Conservation (phyloP, 345 rosid genomes). For the Brassica juncea region DNA sequence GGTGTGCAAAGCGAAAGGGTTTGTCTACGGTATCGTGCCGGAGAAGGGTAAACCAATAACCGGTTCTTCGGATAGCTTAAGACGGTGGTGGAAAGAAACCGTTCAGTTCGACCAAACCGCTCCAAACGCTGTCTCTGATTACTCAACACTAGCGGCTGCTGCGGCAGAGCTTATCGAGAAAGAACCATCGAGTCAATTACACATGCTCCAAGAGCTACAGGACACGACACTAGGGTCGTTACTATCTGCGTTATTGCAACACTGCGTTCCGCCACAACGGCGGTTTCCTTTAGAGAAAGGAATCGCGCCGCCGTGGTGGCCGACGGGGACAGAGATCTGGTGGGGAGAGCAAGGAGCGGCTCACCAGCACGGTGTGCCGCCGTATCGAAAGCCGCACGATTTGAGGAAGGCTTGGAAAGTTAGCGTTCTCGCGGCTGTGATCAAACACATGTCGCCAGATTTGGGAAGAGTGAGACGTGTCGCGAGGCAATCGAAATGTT, state of each 20-base stretch:
- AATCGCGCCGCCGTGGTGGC: slow-evolving; percentile 76
- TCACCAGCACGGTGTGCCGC: slow-evolving; percentile 62
- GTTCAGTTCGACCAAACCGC: slow-evolving; percentile 53
- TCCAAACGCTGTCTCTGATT: slow-evolving; percentile 44
- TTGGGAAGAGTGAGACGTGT: slow-evolving; percentile 46
- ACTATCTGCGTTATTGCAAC: slow-evolving; percentile 64
- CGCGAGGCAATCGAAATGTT: slow-evolving; percentile 59
- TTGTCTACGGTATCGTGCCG: slow-evolving; percentile 70
- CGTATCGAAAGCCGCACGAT: slow-evolving; percentile 67
- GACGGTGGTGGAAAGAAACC: slow-evolving; percentile 69
- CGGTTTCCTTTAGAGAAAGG: slow-evolving; percentile 58
- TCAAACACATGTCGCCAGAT: slow-evolving; percentile 62
- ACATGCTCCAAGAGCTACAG: slow-evolving; percentile 55
- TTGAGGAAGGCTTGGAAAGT: slow-evolving; percentile 75
- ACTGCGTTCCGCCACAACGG: slow-evolving; percentile 61
- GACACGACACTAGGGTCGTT: slow-evolving; percentile 69
- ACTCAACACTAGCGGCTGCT: slow-evolving; percentile 35
- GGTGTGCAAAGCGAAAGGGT: slow-evolving; percentile 59
- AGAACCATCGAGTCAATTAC: slow-evolving; percentile 37
- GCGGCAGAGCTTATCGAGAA: slow-evolving; percentile 13
- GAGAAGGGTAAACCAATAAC: slow-evolving; percentile 65
- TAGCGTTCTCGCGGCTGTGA: slow-evolving; percentile 57
- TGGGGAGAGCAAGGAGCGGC: slow-evolving; percentile 64
- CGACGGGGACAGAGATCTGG: slow-evolving; percentile 58
- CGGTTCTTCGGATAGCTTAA: slow-evolving; percentile 66